These are phyloP conservation scores for Camelina sativa DNA, from an alignment of 345 rosid species.

Conservation along the genomic window DNA sequence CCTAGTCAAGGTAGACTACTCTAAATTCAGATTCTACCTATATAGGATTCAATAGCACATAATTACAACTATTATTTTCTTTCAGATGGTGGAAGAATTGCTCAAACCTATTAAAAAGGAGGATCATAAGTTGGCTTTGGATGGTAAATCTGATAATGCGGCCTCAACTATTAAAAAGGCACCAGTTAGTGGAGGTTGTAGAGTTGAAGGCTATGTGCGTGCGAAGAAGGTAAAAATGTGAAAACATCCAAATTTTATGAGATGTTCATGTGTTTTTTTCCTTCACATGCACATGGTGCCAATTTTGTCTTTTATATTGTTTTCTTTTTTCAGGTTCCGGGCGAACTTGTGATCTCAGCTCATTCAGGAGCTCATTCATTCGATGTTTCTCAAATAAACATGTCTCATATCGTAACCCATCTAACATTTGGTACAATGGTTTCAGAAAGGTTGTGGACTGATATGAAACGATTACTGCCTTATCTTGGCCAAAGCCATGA, in stretches of 20 bases:
- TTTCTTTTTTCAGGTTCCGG: slow-evolving; percentile 78
- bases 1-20: slow-evolving; percentile 67
- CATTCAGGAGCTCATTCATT: slow-evolving; percentile 91
- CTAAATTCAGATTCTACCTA: background rate
- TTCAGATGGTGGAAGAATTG: slow-evolving; percentile 72
- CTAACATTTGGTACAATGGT: slow-evolving; percentile 75
- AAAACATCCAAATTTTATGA: background rate
- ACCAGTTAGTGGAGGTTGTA: slow-evolving; percentile 86
- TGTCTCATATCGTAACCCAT: slow-evolving; percentile 86
- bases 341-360: slow-evolving; percentile 81
- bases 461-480: slow-evolving; percentile 67
- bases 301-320: background rate
- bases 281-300: slow-evolving; percentile 7
- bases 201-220: slow-evolving; percentile 86
- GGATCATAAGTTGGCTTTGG: slow-evolving; percentile 58
- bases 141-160: slow-evolving; percentile 43
- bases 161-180: slow-evolving; percentile 51
- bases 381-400: slow-evolving; percentile 82
- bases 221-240: slow-evolving; percentile 77
- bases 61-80: slow-evolving; percentile 3
- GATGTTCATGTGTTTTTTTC: background rate
- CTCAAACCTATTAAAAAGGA: slow-evolving; percentile 64
- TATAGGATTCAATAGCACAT: background rate
- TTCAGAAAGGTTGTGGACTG: slow-evolving; percentile 58
- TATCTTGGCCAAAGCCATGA: slow-evolving; percentile 83